Conservation (phyloP, 768 basidiomycete genomes). For the Tulasnella sp. region DNA sequence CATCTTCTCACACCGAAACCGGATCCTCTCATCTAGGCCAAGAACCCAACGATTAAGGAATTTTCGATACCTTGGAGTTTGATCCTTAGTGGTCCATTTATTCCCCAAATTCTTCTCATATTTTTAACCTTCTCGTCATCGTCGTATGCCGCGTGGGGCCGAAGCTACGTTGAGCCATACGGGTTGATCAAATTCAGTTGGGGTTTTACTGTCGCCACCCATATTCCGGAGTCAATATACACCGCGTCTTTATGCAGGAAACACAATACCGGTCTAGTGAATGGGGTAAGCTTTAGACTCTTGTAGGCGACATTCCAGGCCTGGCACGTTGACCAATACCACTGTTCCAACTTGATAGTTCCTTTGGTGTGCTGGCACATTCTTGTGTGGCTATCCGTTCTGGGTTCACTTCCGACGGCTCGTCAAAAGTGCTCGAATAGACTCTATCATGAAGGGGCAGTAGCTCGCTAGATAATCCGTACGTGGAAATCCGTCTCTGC, state of each 20-base stretch:
- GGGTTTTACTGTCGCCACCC: slow-evolving; percentile 32
- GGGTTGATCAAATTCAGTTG: slow-evolving; percentile 32
- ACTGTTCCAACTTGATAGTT: slow-evolving; percentile 40
- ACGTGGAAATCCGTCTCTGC: neutral
- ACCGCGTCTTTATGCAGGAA: slow-evolving; percentile 41
- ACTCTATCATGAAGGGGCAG: slow-evolving; percentile 61
- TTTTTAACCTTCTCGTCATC: slow-evolving; percentile 30
- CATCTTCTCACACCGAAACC: neutral
- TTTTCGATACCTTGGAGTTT: slow-evolving; percentile 41
- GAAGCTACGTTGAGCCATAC: slow-evolving; percentile 33
- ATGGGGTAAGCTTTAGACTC: slow-evolving; percentile 29
- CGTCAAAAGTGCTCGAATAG: slow-evolving; percentile 61
- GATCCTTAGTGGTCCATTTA: slow-evolving; percentile 25
- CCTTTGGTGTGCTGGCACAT: slow-evolving; percentile 45
- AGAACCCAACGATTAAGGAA: slow-evolving; percentile 51
- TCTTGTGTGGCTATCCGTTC: slow-evolving; percentile 48
- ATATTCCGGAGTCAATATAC: slow-evolving; percentile 45
- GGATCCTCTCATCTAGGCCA: slow-evolving; percentile 40
- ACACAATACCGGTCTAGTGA: slow-evolving; percentile 43
- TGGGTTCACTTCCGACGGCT: slow-evolving; percentile 47
- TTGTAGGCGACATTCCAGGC: neutral
- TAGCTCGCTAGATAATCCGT: neutral
- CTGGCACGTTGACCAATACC: neutral
- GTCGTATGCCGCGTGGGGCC: slow-evolving; percentile 26
- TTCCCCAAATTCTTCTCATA: slow-evolving; percentile 28